A percentile compares a stretch with the other conserved stretches of the same genome.
These are phyloP conservation scores for Saccharomyces cerevisiae DNA, from an alignment of 805 yeast genomes.

Conservation along the genomic window DNA sequence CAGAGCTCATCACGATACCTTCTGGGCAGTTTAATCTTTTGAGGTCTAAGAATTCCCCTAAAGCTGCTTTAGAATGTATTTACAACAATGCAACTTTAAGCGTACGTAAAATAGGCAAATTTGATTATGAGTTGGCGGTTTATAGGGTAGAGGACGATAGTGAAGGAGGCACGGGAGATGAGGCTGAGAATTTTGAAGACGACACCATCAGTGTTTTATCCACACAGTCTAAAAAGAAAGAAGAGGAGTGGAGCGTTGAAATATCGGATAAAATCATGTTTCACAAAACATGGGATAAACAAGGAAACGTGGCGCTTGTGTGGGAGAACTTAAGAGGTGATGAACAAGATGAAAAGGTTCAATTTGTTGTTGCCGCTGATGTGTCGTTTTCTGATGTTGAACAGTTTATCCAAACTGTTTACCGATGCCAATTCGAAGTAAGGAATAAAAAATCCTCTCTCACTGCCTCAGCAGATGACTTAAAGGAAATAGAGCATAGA, in stretches of 20 bases:
- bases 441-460: conserved; percentile 52
- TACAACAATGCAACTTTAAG: conserved; percentile 73
- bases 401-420: conserved; percentile 52
- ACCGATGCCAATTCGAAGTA: conserved; percentile 67
- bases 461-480: conserved; percentile 38
- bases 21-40: conserved; percentile 71
- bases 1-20: conserved; percentile 61
- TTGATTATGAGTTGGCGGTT: conserved; percentile 61
- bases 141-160: conserved; percentile 66
- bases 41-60: conserved; percentile 72
- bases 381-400: conserved; percentile 46
- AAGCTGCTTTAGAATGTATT: conserved; percentile 76
- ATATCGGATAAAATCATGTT: conserved; percentile 55
- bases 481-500: conserved; percentile 45
- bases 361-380: conserved; percentile 61
- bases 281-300: conserved; percentile 41
- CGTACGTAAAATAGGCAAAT: conserved; percentile 60
- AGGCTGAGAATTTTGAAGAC: conserved; percentile 38
- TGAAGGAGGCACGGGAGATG: conserved; percentile 42
- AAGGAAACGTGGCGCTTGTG: conserved; percentile 50
- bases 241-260: conserved; percentile 65
- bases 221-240: conserved; percentile 27
- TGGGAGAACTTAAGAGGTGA: conserved; percentile 89
- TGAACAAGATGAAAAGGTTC: conserved; percentile 68
- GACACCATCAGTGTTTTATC: conserved; percentile 30